Base-by-base conservation (phyloP, 345 rosid species). In the Abelmoschus esculentus region DNA sequence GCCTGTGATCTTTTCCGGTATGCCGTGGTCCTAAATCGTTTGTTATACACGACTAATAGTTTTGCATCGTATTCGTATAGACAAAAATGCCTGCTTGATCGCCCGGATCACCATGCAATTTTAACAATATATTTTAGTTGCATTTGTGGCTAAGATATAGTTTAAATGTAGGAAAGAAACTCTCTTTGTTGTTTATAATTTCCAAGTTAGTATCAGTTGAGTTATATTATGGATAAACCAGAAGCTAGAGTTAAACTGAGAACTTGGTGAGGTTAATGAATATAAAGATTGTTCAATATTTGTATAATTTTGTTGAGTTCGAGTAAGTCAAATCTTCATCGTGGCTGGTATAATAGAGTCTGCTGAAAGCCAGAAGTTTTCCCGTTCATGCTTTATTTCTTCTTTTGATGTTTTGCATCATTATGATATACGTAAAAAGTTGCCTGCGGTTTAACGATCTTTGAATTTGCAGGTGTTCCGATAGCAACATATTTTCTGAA, bases 1-100 rank as follows among this genome's bases (percentile, higher is more conserved):
- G 71, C 36, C 61, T 66, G 69, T 66, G 70, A 77, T 75, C 74
- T 73, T 64, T 56, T 54, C 70, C 77, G 81, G 84, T 83, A 64
- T 32, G 66, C 22, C 5, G 40, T 36, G 57, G 56, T 10, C 17
- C 15, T 14, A 28, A 7, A 10, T 49, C 47, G 38, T 52, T 52
- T 31, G 17, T 4, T n/a, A 13, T 31, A 11, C 31, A 14, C 28
- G 46, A 40, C 38, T 9, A 49, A 6, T 19, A 46, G 47, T 47
- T 29, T 29, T 22, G 4, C 26, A 12, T 53, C 44, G 44, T 1
- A 0, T 55, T 46, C 29, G 18, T 3, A 1, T 55, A 31, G 28
- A 44, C 53, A 54, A 6, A 49, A 12, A 6, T 64, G 18, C 0
- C 15, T 66, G 56, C 26, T 36, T 1, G 22, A 66, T 47, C 26